A percentile compares a stretch with the other conserved stretches of the same genome.
Conservation (phyloP, 805 yeast species). For the Myxozyma neglecta region DNA sequence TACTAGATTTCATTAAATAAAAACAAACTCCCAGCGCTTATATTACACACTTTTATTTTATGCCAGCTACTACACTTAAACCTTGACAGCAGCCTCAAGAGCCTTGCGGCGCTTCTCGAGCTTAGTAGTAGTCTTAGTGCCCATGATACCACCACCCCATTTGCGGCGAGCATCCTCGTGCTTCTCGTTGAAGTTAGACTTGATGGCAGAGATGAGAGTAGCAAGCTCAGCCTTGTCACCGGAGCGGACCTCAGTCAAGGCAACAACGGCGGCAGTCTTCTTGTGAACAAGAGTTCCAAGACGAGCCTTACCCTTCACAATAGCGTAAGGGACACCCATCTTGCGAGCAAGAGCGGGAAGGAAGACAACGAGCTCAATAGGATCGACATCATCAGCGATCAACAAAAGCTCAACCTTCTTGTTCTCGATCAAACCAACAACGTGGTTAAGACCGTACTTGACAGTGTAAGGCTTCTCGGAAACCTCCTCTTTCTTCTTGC, state of each 20-base stretch:
- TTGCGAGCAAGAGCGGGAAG: conserved; percentile 98
- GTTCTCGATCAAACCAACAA: conserved; percentile 94
- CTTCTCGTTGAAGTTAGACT: conserved; percentile 89
- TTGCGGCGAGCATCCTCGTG: conserved; percentile 95
- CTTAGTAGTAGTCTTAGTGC: conserved; percentile 89
- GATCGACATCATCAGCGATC: conserved; percentile 99
- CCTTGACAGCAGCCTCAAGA: conserved; percentile 41
- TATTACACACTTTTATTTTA: conserved; percentile 5
- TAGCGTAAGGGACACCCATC: conserved; percentile 99
- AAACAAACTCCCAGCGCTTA: conserved; percentile 1
- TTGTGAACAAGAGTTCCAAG: conserved; percentile 96
- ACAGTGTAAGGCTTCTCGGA: conserved; percentile 96
- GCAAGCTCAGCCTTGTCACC: conserved; percentile 96
- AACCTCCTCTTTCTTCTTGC: conserved; percentile 94
- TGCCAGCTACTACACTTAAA: conserved; percentile 3
- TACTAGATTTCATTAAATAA: not conserved
- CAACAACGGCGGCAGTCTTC: conserved; percentile 96
- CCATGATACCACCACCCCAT: conserved; percentile 99
- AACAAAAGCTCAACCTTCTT: conserved; percentile 96
- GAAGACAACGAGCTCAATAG: conserved; percentile 95
- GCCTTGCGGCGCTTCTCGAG: conserved; percentile 71
- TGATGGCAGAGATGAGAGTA: conserved; percentile 85
- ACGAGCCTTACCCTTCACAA: conserved; percentile 98
- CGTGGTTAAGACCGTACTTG: conserved; percentile 99
- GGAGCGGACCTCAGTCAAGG: conserved; percentile 89